Evolutionary conservation across 176 grass and related monocot species (phyloP).

Genomic region (Elaeis guineensis): DNA sequence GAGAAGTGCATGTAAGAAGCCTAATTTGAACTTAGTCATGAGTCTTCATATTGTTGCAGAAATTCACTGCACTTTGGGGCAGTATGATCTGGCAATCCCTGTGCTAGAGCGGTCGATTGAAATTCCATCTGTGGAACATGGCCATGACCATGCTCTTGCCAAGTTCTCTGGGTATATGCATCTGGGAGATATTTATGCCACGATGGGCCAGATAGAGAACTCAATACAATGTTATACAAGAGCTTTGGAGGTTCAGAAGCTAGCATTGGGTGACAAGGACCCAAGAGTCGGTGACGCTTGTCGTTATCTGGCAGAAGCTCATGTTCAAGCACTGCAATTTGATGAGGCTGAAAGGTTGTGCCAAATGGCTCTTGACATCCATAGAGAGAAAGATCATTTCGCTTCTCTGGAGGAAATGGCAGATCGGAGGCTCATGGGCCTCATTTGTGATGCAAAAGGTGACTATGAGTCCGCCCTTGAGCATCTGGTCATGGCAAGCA

Average conservation of each 20-base stretch:
- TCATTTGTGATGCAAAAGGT: conserved; percentile 19
- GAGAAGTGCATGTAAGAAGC: conserved; percentile 6
- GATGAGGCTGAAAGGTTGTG: conserved; percentile 21
- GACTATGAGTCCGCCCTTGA: conserved; percentile 17
- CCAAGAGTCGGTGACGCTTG: conserved; percentile 20
- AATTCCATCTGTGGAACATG: conserved; percentile 13
- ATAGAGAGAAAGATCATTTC: conserved; percentile 3
- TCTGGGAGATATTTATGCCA: conserved; percentile 17
- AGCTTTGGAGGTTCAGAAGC: conserved; percentile 17
- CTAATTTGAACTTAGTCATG: conserved; percentile 17
- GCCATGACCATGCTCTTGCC: conserved; percentile 16
- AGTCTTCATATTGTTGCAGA: conserved; percentile 17
- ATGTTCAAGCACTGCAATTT: conserved; percentile 21
- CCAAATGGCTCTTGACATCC: conserved; percentile 23
- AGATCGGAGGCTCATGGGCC: conserved; percentile 22
- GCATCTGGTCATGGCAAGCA: conserved; percentile 14
- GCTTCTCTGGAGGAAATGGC: conserved; percentile 18
- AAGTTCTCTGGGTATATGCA: conserved; percentile 29
- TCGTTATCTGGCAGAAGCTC: conserved; percentile 23
- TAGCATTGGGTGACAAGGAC: conserved; percentile 12
- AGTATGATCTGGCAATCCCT: conserved; percentile 13
- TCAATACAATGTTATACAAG: conserved; percentile 18
- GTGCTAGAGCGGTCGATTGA: conserved; percentile 18
- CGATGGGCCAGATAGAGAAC: conserved; percentile 14
- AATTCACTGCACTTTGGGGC: conserved; percentile 7